Percentiles rank a stretch among this genome's conserved stretches.
Evolutionary conservation across 1,139 yeast genomes (phyloP).

Genomic region (Blastobotrys buckinghamii): DNA sequence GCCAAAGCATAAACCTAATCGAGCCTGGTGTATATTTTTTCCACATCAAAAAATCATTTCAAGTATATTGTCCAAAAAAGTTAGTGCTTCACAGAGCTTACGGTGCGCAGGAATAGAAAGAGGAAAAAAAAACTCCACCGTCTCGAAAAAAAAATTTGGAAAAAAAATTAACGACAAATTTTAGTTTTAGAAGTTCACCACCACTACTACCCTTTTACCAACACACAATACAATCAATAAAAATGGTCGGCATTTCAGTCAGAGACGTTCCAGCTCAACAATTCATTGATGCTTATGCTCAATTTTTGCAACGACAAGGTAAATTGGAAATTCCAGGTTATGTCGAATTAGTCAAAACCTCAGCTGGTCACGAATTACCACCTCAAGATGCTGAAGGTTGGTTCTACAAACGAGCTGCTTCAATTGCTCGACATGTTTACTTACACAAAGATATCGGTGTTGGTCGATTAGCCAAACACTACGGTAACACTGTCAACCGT

Average conservation of each 20-base stretch:
- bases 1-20: too few relatives aligned
- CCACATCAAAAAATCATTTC: too few relatives aligned
- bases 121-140: too few relatives aligned
- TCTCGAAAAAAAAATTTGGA: too few relatives aligned
- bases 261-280: conserved; percentile 99
- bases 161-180: too few relatives aligned
- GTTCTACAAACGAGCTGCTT: conserved; percentile 99
- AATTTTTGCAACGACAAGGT: conserved; percentile 99
- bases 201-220: background rate
- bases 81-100: too few relatives aligned
- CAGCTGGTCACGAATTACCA: conserved; percentile 98
- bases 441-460: conserved; percentile 99
- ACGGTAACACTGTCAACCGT: conserved; percentile 99
- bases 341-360: conserved; percentile 99
- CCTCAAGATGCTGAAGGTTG: conserved; percentile 99
- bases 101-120: too few relatives aligned
- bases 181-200: too few relatives aligned
- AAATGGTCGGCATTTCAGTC: conserved; percentile 5
- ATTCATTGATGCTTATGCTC: conserved; percentile 99
- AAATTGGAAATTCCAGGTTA: conserved; percentile 99
- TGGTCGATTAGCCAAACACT: conserved; percentile 96
- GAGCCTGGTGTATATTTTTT: too few relatives aligned
- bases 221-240: conserved; percentile 2
- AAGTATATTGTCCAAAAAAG: too few relatives aligned
- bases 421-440: conserved; percentile 99